phyloP scores from a whole-genome alignment of 1,284 basidiomycete genomes.

The Trametes pubescens region DNA sequence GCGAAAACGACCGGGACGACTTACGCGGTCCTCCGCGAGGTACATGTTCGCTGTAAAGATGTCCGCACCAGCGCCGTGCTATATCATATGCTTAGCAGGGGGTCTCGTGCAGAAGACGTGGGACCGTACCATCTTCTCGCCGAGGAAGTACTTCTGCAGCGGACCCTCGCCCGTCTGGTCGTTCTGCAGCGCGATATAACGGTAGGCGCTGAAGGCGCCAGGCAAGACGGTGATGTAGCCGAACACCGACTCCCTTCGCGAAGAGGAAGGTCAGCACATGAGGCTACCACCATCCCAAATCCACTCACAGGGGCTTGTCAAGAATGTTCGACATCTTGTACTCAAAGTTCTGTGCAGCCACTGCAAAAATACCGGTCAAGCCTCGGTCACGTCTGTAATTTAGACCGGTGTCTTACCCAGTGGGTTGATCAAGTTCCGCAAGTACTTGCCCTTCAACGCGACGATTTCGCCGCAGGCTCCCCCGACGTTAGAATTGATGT shows the following conservation, averaged over 20 bases:
- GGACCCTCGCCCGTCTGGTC: slow-evolving; percentile 86
- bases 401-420: slow-evolving; percentile 58
- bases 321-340: slow-evolving; percentile 97
- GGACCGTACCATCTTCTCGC: slow-evolving; percentile 79
- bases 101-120: too few relatives aligned
- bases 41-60: slow-evolving; percentile 98
- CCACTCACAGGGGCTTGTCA: slow-evolving; percentile 80
- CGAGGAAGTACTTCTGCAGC: slow-evolving; percentile 93
- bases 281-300: slow-evolving; percentile 15
- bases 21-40: slow-evolving; percentile 86
- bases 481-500: slow-evolving; percentile 94
- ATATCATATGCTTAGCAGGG: too few relatives aligned
- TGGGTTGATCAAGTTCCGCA: slow-evolving; percentile 82
- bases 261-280: slow-evolving; percentile 16
- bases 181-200: slow-evolving; percentile 92
- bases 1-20: slow-evolving; percentile 36
- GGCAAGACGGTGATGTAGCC: slow-evolving; percentile 95
- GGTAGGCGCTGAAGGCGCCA: slow-evolving; percentile 92
- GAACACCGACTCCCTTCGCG: slow-evolving; percentile 73
- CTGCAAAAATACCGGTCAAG: slow-evolving; percentile 40
- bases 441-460: slow-evolving; percentile 87
- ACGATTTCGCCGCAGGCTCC: slow-evolving; percentile 98
- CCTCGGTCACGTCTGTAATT: slow-evolving; percentile 1
- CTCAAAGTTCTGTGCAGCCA: slow-evolving; percentile 94
- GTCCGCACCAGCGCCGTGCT: slow-evolving; percentile 62